phyloP scores from a whole-genome alignment of 805 yeast species.

The Wickerhamomyces canadensis region DNA sequence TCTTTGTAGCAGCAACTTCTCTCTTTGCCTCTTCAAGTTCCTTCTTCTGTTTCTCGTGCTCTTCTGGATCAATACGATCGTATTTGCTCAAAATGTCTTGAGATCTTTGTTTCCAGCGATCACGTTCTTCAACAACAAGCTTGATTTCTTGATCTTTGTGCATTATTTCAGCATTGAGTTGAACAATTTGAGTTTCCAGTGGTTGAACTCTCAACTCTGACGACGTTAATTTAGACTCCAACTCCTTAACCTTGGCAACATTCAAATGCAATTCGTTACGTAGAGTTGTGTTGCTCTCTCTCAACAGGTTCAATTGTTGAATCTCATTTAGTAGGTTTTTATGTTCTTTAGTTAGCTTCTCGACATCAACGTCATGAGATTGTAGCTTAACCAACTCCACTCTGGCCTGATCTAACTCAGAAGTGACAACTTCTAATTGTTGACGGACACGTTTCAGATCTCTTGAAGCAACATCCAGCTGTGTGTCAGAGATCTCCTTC shows the following conservation, averaged over 20 bases:
- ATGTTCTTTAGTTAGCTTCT: slow-evolving; percentile 31
- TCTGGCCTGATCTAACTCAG: slow-evolving; percentile 49
- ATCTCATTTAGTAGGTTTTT: slow-evolving; percentile 44
- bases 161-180: slow-evolving; percentile 35
- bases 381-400: slow-evolving; percentile 38
- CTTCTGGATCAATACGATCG: slow-evolving; percentile 43
- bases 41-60: slow-evolving; percentile 31
- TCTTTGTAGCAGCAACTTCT: slow-evolving; percentile 26
- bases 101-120: slow-evolving; percentile 52
- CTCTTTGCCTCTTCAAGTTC: slow-evolving; percentile 22
- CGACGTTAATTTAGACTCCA: slow-evolving; percentile 35
- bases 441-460: slow-evolving; percentile 52
- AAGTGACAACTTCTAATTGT: slow-evolving; percentile 38
- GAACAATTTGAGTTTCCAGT: slow-evolving; percentile 33
- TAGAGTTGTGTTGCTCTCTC: slow-evolving; percentile 64
- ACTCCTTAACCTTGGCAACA: slow-evolving; percentile 26
- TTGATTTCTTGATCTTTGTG: slow-evolving; percentile 45
- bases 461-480: slow-evolving; percentile 43
- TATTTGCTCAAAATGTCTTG: slow-evolving; percentile 40
- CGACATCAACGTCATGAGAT: slow-evolving; percentile 26
- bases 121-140: slow-evolving; percentile 45
- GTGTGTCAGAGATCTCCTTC: slow-evolving; percentile 63
- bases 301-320: slow-evolving; percentile 53
- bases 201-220: slow-evolving; percentile 37
- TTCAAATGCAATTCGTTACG: slow-evolving; percentile 42